Base-by-base conservation (phyloP, 2,329 filamentous ascomycete species). In the Penicillium sp. region DNA sequence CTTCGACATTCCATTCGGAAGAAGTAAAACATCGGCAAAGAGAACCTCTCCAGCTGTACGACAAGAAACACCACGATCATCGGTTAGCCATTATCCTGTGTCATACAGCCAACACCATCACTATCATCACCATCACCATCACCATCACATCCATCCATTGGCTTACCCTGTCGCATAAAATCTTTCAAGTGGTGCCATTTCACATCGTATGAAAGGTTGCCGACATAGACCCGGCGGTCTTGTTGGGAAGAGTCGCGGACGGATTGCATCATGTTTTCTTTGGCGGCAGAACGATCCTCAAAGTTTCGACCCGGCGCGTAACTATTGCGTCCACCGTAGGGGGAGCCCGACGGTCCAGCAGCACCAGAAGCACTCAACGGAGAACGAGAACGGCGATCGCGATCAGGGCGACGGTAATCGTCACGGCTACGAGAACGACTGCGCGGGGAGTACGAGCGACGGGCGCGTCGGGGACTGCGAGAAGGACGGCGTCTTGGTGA, bases 1-100 rank as follows among this genome's bases (percentile, higher is more conserved):
- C 94, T 99, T 99, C 92, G 94, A 98, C 95, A 99, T 99, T 93
- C 95, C 95, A 88, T 99, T 99, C 78, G 95, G 95, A 90, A 99
- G 93, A 82, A 97, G 87, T 83, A 99, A 89, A 79, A 99, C 95
- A 87, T 99, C 95, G 85, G 95, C 95, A 85, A 97, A 99, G 84
- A 98, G 89, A 81, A 99, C 95, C 82, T 98, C 94, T 87, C 95
- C 95, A 85, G 95, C 95, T 98, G 82, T 73, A 77, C 69, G 42
- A 65, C 66, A 53, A 59, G 58, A 56, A 55, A 53, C 47, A 51
- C 33, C 42, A 13, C 3, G 26, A 17, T 37, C 35, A 42, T 19
- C 12, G 53, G 38, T 55, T 38, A 55, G 53, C 53, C 53, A 51
- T 33, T 50, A n/a, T 50, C 51, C 51, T 38, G 51, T 33, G 9